Percentiles rank a stretch among this genome's conserved stretches.
Evolutionary conservation across 2,329 filamentous ascomycete genomes (phyloP).

Genomic region (Fusarium tanahbumbuense): DNA sequence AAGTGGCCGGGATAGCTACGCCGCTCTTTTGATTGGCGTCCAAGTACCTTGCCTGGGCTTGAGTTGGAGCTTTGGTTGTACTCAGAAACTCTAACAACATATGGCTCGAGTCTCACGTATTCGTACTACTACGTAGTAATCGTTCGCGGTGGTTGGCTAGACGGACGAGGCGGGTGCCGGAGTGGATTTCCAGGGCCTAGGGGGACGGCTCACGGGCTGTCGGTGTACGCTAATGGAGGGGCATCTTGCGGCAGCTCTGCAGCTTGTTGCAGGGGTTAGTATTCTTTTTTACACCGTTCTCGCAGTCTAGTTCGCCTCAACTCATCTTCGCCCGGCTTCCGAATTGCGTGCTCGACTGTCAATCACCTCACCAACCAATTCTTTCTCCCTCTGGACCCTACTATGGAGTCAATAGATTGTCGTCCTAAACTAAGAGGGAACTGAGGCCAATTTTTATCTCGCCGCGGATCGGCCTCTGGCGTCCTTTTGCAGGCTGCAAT

Average conservation of each 20-base stretch:
- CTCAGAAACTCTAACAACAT: constrained; percentile 26
- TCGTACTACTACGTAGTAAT: constrained; percentile 44
- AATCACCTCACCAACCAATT: constrained; percentile 39
- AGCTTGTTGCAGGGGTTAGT: constrained; percentile 28
- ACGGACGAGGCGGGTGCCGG: constrained; percentile 43
- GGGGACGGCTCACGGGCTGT: constrained; percentile 42
- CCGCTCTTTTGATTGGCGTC: constrained; percentile 29
- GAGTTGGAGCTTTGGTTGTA: constrained; percentile 17
- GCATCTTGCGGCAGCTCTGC: constrained; percentile 39
- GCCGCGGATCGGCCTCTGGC: constrained; percentile 39
- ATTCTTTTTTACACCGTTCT: constrained; percentile 32
- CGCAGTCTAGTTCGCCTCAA: constrained; percentile 36
- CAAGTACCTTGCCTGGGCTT: constrained; percentile 2
- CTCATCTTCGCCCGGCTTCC: constrained; percentile 39
- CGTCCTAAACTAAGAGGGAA: constrained; percentile 10
- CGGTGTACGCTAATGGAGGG: constrained; percentile 45
- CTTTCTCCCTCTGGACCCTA: constrained; percentile 25
- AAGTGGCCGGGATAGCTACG: constrained; percentile 24
- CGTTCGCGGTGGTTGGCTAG: constrained; percentile 34
- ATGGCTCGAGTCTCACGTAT: constrained; percentile 39
- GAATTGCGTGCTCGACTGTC: constrained; percentile 45
- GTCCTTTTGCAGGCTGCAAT: constrained; percentile 5
- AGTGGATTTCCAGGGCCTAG: constrained; percentile 37
- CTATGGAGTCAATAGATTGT: constrained; percentile 22
- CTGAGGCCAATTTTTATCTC: constrained; percentile 28